Evolutionary conservation across 2,329 filamentous ascomycete species (phyloP).

Genomic region (Aspergillus sp.): DNA sequence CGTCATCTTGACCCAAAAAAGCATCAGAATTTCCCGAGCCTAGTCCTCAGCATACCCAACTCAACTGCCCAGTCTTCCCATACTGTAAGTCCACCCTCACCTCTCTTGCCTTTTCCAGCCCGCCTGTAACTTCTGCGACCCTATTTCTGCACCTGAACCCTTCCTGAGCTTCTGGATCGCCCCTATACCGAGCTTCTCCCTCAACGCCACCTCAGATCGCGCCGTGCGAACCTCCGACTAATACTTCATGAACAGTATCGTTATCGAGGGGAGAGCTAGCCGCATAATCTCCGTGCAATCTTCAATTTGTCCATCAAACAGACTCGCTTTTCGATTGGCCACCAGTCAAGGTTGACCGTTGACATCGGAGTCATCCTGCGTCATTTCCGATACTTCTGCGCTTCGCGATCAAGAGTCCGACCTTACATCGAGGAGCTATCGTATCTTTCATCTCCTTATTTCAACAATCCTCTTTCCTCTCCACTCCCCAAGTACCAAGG

Average conservation of each 20-base stretch:
- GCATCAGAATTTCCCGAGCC: constrained; percentile 37
- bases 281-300: neutral
- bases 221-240: constrained; percentile 1
- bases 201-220: constrained; percentile 15
- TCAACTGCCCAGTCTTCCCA: constrained; percentile 2
- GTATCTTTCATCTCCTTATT: neutral
- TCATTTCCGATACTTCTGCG: neutral
- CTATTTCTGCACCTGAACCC: neutral
- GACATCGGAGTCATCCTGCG: neutral
- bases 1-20: constrained; percentile 33
- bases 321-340: neutral
- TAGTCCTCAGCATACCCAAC: constrained; percentile 1
- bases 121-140: neutral
- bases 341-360: neutral
- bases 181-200: neutral
- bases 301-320: neutral
- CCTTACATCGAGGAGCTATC: neutral
- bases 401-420: neutral
- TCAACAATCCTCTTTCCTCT: constrained; percentile 2
- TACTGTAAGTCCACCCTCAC: constrained; percentile 2
- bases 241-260: neutral
- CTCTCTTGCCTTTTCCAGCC: neutral
- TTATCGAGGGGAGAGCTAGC: neutral
- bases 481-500: constrained; percentile 1
- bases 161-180: neutral